These are phyloP conservation scores for Talaromyces amestolkiae DNA, from an alignment of 2,329 filamentous ascomycete genomes.

Conservation along the genomic window DNA sequence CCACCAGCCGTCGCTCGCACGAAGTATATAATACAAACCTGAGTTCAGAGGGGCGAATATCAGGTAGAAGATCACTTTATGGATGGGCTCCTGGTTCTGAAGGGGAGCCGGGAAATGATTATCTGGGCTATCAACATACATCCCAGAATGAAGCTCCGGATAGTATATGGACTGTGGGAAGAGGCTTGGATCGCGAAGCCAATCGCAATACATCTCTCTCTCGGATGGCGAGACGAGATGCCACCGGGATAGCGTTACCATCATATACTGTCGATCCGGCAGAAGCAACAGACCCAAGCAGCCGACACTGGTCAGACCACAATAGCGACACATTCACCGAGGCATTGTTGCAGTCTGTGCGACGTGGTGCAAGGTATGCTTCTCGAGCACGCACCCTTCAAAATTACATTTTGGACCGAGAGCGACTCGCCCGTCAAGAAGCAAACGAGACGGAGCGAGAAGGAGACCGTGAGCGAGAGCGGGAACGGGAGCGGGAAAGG, in stretches of 20 bases:
- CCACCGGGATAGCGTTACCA: slow-evolving; percentile 23
- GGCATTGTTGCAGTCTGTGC: slow-evolving; percentile 41
- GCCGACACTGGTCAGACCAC: slow-evolving; percentile 23
- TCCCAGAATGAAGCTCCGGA: slow-evolving; percentile 21
- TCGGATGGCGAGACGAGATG: slow-evolving; percentile 29
- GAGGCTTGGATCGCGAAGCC: slow-evolving; percentile 23
- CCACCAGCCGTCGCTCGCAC: slow-evolving; percentile 36
- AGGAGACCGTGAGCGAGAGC: slow-evolving; percentile 8
- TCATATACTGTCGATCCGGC: slow-evolving; percentile 23
- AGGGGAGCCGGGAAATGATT: slow-evolving; percentile 25
- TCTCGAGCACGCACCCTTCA: slow-evolving; percentile 40
- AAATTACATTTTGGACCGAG: slow-evolving; percentile 40
- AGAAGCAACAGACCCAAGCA: slow-evolving; percentile 24
- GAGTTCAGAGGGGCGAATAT: slow-evolving; percentile 55
- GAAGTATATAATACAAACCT: slow-evolving; percentile 47
- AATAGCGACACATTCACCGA: slow-evolving; percentile 27
- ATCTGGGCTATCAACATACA: background rate
- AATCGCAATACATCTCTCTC: slow-evolving; percentile 24
- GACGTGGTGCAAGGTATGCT: slow-evolving; percentile 38
- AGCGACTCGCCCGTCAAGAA: slow-evolving; percentile 25
- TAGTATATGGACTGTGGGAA: slow-evolving; percentile 30
- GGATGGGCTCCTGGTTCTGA: slow-evolving; percentile 58
- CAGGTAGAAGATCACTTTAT: slow-evolving; percentile 56
- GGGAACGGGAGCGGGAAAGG: slow-evolving; percentile 25
- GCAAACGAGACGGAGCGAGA: slow-evolving; percentile 22